Conservation (phyloP, 129 eudicot species). For the Erigeron canadensis region DNA sequence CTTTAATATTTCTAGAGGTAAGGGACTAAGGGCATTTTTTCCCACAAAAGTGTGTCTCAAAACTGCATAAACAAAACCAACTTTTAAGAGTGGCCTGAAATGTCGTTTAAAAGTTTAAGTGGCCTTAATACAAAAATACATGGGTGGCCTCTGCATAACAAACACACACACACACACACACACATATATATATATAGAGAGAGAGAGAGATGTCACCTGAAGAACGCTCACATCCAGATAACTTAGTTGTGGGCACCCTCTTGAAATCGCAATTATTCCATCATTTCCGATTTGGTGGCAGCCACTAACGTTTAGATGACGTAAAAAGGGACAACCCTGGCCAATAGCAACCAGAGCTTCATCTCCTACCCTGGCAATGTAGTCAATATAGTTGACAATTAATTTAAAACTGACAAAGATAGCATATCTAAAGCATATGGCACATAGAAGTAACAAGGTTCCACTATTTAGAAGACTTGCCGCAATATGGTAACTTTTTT, state of each 20-base stretch:
- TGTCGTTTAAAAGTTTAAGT: too few relatives aligned
- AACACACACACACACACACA: too few relatives aligned
- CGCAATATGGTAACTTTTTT: too few relatives aligned
- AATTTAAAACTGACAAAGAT: conserved; percentile 6
- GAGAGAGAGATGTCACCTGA: conserved; percentile 50
- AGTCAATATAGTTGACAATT: neutral
- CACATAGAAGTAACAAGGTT: neutral
- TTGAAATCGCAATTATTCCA: conserved; percentile 84
- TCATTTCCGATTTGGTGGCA: conserved; percentile 86
- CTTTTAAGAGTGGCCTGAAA: too few relatives aligned
- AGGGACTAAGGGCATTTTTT: too few relatives aligned
- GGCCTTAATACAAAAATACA: too few relatives aligned
- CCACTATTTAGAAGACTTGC: conserved; percentile 10
- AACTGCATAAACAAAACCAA: too few relatives aligned
- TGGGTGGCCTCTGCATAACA: too few relatives aligned
- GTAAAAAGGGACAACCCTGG: conserved; percentile 71
- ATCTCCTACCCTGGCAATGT: conserved; percentile 74
- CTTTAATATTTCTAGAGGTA: too few relatives aligned
- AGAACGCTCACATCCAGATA: conserved; percentile 85
- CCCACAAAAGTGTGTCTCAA: too few relatives aligned
- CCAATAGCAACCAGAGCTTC: conserved; percentile 80
- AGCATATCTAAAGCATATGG: conserved; percentile 1
- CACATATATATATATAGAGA: conserved; percentile 7
- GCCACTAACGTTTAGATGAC: conserved; percentile 82
- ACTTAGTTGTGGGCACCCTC: conserved; percentile 76